These are phyloP conservation scores for Fallopia convolvulus DNA, from an alignment of 148 eudicot genomes.

Conservation along the genomic window DNA sequence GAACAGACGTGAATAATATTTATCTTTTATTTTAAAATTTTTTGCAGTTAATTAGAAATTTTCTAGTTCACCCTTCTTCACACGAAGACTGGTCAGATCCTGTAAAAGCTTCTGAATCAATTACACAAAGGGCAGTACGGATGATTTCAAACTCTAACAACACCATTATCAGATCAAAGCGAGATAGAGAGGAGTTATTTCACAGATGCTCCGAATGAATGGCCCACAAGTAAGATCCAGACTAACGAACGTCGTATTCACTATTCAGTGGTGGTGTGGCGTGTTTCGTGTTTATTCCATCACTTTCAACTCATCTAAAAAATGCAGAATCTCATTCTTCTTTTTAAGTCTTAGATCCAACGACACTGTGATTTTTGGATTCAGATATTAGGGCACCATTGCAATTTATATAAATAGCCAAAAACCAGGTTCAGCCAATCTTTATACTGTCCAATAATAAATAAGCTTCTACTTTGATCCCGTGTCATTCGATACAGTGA, in stretches of 20 bases:
- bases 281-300: too few species aligned
- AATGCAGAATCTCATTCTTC: not conserved
- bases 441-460: not conserved
- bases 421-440: not conserved
- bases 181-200: not conserved
- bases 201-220: not conserved
- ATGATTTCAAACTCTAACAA: not conserved
- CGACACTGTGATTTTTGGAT: not conserved
- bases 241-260: not conserved
- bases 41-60: not conserved
- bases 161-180: not conserved
- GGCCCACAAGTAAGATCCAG: not conserved
- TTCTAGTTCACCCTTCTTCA: not conserved
- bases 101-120: not conserved
- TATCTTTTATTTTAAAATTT: not conserved
- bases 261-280: not conserved
- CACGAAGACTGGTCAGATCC: not conserved
- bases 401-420: not conserved
- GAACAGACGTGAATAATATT: not conserved
- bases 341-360: not conserved
- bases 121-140: not conserved
- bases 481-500: not conserved
- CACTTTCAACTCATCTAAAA: too few species aligned
- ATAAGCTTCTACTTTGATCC: not conserved
- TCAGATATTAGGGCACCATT: too few species aligned